phyloP scores from a whole-genome alignment of 169 alveolate species.

The Eimeria maxima region DNA sequence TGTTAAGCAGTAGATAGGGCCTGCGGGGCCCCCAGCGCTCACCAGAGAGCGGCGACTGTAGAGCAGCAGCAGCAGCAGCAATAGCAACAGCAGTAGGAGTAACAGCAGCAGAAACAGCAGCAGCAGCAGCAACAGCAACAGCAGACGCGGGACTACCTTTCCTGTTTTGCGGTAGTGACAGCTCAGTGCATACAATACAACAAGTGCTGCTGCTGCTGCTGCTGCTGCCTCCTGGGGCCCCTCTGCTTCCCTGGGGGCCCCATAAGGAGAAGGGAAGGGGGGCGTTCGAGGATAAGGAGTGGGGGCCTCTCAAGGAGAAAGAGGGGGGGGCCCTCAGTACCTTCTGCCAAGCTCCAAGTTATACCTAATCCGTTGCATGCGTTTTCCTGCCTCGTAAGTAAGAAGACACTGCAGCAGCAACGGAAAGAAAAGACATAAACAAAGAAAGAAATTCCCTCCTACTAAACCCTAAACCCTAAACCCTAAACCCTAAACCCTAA shows the following conservation, averaged over 20 bases:
- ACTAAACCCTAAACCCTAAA: neutral
- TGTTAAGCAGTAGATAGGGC: neutral
- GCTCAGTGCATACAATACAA: neutral
- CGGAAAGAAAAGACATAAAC: neutral
- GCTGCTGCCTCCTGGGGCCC: neutral
- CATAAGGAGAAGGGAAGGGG: neutral
- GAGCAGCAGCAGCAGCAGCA: neutral
- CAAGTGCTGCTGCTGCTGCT: constrained; percentile 35
- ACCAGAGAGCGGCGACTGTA: neutral
- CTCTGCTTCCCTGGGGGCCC: neutral
- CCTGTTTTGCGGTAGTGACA: neutral
- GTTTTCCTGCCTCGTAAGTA: neutral
- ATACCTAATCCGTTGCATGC: neutral
- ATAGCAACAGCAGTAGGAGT: neutral
- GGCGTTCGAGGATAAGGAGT: too few species aligned
- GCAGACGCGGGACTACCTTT: neutral
- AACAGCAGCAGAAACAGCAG: neutral
- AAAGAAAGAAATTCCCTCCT: neutral
- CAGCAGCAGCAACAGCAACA: neutral
- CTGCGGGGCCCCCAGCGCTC: constrained; percentile 28
- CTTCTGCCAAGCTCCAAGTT: neutral
- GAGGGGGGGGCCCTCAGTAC: neutral
- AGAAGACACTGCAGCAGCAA: neutral
- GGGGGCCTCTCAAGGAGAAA: constrained; percentile 17
- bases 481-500: too few species aligned